Evolutionary conservation across 176 grass and related monocot species (phyloP), one percentile per base, ranked within the genome.

Genomic region (Cenchrus fungigraminus): DNA sequence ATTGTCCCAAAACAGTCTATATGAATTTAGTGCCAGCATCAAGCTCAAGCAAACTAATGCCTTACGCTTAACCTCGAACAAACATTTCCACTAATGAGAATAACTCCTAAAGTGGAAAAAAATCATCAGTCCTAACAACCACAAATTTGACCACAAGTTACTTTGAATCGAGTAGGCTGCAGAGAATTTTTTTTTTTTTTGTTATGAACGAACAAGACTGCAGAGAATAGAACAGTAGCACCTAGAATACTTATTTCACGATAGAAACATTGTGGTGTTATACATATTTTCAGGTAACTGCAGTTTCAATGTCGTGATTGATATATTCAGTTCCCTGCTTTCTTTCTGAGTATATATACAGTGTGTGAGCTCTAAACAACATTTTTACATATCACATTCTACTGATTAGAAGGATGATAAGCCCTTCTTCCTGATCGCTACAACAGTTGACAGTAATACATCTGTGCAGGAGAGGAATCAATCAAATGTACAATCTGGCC

Each of bases 401-500:
- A 89, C 17, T 12, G 68, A 86, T 82, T 74, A 83, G 71, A 89
- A 79, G 80, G 74, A 58, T 82, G 64, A 83, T 53, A 83, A 63
- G 70, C 71, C 83, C 77, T 82, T 86, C 88, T 65, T 86, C 78
- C 63, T 82, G 82, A 54, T 63, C 31, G 6, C 61, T 85, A 82
- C 68, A 32, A 90, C 79, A 85, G 73, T 86, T 85, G 54, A 61
- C 59, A 85, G 83, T 79, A 44, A 58, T 73, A 74, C 84, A 90
- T 17, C 64, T 76, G 87, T 89, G 88, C 68, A 83, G 84, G 51
- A 90, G 79, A 79, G 60, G 59, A 82, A 83, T 73, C 59, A 90
- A 87, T 90, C 67, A 79, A 86, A 90, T 90, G 74, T 90, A 90
- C 92, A 91, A 67, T 54, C 61, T 71, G 81, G 40, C 46, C 37